phyloP scores from a whole-genome alignment of 257 asterid genomes.

The Salvia splendens region DNA sequence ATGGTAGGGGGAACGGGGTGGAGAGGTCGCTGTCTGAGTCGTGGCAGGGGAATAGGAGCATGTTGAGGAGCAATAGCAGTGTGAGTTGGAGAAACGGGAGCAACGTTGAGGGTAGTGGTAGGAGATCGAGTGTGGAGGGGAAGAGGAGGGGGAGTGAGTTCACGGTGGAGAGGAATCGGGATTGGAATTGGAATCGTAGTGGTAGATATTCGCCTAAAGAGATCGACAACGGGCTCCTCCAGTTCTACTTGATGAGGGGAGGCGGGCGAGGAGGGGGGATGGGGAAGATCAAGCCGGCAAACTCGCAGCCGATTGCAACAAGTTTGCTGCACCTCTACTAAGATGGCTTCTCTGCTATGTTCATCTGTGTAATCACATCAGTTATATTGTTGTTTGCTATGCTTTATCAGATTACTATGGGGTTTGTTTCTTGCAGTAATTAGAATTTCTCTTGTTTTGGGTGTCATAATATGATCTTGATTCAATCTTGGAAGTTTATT shows the following conservation, averaged over 20 bases:
- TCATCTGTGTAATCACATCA: slow-evolving; percentile 29
- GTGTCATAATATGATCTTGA: not conserved
- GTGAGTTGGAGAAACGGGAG: slow-evolving; percentile 70
- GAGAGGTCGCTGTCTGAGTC: slow-evolving; percentile 71
- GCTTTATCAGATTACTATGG: slow-evolving; percentile 36
- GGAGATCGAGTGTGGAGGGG: slow-evolving; percentile 54
- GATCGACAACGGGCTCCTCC: slow-evolving; percentile 73
- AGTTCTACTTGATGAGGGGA: slow-evolving; percentile 70
- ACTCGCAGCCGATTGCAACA: slow-evolving; percentile 65
- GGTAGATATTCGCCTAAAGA: slow-evolving; percentile 72
- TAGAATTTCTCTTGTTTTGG: slow-evolving; percentile 17
- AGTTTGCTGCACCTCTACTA: slow-evolving; percentile 64
- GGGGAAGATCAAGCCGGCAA: slow-evolving; percentile 60
- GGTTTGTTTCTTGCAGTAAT: slow-evolving; percentile 41
- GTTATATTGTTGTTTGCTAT: slow-evolving; percentile 41
- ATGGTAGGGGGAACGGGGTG: slow-evolving; percentile 54
- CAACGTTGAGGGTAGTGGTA: slow-evolving; percentile 51
- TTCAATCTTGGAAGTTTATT: not conserved
- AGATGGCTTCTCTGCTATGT: slow-evolving; percentile 37
- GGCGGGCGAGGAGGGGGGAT: slow-evolving; percentile 55
- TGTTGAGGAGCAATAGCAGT: slow-evolving; percentile 73
- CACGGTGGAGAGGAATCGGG: slow-evolving; percentile 71
- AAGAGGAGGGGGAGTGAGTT: slow-evolving; percentile 62
- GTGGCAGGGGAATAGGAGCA: slow-evolving; percentile 57
- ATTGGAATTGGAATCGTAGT: slow-evolving; percentile 64